phyloP scores from a whole-genome alignment of 148 eudicot genomes.

The Salicornia ramosissima region DNA sequence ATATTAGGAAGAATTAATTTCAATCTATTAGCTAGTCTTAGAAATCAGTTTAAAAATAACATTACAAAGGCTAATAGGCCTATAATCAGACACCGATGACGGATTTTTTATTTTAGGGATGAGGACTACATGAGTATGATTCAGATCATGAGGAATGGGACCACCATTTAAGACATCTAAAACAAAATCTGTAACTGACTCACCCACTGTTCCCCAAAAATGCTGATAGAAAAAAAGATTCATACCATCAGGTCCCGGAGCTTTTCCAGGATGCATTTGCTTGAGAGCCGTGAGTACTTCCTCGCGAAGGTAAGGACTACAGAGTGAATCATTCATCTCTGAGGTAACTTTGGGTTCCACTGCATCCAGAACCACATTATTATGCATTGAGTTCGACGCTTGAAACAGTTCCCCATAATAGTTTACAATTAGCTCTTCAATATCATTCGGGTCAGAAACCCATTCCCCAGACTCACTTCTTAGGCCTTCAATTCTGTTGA shows the following conservation, averaged over 20 bases:
- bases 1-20: neutral
- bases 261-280: neutral
- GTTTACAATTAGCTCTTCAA: too few species aligned
- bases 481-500: too few species aligned
- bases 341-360: neutral
- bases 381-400: too few species aligned
- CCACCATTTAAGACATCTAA: neutral
- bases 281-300: neutral
- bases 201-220: neutral
- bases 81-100: neutral
- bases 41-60: neutral
- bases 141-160: neutral
- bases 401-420: too few species aligned
- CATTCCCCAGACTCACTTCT: too few species aligned
- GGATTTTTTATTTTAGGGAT: neutral
- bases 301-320: neutral
- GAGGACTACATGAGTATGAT: neutral
- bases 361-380: neutral
- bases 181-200: neutral
- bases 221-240: neutral
- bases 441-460: too few species aligned
- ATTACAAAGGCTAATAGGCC: neutral
- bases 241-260: neutral
- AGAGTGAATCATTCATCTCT: neutral
- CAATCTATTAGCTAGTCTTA: neutral